A percentile compares a stretch with the other conserved stretches of the same genome.
phyloP scores from a whole-genome alignment of 495 filamentous ascomycete genomes.

The Parathielavia hyrcaniae region DNA sequence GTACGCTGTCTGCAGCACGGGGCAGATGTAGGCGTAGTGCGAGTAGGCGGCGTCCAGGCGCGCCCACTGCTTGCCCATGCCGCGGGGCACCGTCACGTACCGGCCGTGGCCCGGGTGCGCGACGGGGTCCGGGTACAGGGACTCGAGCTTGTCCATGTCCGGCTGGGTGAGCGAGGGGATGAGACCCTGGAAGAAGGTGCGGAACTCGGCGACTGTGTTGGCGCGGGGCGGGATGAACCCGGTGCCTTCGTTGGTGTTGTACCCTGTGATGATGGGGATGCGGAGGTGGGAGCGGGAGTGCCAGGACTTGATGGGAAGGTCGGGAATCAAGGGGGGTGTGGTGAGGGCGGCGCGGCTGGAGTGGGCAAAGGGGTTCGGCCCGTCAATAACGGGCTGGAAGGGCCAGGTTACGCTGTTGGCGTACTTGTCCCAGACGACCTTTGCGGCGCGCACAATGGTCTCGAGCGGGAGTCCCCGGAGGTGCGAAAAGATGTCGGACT shows the following conservation, averaged over 20 bases:
- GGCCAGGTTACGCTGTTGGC: conserved; percentile 54
- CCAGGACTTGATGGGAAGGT: conserved; percentile 53
- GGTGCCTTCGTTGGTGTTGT: conserved; percentile 60
- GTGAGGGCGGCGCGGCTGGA: conserved; percentile 13
- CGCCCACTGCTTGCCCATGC: conserved; percentile 50
- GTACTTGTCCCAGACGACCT: conserved; percentile 48
- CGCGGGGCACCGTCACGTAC: conserved; percentile 28
- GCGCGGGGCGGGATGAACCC: conserved; percentile 49
- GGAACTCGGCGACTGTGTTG: conserved; percentile 44
- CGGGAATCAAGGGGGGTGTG: conserved; percentile 44
- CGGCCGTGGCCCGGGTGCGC: conserved; percentile 22
- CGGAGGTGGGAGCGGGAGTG: conserved; percentile 45
- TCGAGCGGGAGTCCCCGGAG: conserved; percentile 46
- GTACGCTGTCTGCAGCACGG: conserved; percentile 55
- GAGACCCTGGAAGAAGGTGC: conserved; percentile 49
- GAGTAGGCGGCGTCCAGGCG: conserved; percentile 57
- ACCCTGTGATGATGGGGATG: conserved; percentile 59
- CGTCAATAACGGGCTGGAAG: conserved; percentile 63
- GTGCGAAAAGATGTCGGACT: conserved; percentile 44
- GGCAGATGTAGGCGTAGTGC: conserved; percentile 62
- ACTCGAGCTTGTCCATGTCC: conserved; percentile 47
- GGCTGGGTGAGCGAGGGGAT: conserved; percentile 46
- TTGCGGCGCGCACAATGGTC: conserved; percentile 45
- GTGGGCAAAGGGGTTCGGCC: conserved; percentile 31
- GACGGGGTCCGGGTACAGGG: conserved; percentile 53